Percentiles rank a stretch among this genome's conserved stretches.
Conservation (phyloP, 192 early-diverging fungal species). For the Coemansia sp. region DNA sequence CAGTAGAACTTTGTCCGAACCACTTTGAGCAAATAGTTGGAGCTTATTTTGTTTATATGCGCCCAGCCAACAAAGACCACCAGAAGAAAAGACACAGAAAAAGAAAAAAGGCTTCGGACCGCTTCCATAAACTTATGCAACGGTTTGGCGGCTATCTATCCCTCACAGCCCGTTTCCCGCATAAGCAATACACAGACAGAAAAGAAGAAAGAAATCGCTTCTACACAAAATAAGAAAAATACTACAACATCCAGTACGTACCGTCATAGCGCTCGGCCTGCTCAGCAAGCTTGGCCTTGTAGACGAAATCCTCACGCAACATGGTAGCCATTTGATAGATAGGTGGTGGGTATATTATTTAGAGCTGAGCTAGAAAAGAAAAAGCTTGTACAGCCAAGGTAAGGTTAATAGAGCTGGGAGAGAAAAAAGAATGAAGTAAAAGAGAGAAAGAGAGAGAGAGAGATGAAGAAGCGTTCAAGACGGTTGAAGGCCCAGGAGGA, state of each 20-base stretch:
- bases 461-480: constrained; percentile 4
- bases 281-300: constrained; percentile 99
- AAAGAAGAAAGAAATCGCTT: background rate
- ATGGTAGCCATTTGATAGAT: constrained; percentile 3
- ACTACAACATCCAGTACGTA: constrained; percentile 50
- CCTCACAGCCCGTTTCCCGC: no score
- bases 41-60: no score
- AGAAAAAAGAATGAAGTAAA: constrained; percentile 5
- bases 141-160: no score
- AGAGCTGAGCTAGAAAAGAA: background rate
- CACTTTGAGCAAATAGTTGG: no score
- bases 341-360: constrained; percentile 2
- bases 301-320: constrained; percentile 79
- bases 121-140: no score
- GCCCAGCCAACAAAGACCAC: no score
- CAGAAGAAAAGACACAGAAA: no score
- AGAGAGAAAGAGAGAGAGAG: background rate
- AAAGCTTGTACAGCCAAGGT: background rate
- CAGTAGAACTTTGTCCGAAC: no score
- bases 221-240: background rate
- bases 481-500: constrained; percentile 1
- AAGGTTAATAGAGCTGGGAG: background rate
- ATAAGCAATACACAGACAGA: background rate
- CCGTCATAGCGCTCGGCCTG: constrained; percentile 99
- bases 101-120: no score